These are phyloP conservation scores for Aureobasidium sp. DNA, from an alignment of 2,329 filamentous ascomycete genomes.

Conservation along the genomic window DNA sequence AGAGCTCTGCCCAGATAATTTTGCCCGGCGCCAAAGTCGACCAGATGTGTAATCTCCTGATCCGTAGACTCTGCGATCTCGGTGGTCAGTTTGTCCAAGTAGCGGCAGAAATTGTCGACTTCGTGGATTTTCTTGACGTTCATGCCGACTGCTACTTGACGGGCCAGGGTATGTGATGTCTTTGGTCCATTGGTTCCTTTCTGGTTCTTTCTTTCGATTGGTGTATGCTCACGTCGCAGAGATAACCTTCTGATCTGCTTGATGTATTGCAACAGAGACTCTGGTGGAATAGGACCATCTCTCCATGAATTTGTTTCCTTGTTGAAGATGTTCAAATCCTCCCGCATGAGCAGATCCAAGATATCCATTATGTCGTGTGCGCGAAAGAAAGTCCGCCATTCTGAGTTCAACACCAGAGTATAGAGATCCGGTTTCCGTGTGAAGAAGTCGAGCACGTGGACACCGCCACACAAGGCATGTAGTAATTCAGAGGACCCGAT, in stretches of 20 bases:
- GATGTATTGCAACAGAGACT: slow-evolving; percentile 63
- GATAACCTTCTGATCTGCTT: slow-evolving; percentile 62
- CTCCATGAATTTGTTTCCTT: slow-evolving; percentile 32
- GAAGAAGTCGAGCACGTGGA: slow-evolving; percentile 95
- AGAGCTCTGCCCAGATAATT: slow-evolving; percentile 90
- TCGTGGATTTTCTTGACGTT: slow-evolving; percentile 94
- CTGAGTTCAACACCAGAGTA: slow-evolving; percentile 62
- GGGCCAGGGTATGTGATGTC: slow-evolving; percentile 44
- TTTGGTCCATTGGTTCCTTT: slow-evolving; percentile 20
- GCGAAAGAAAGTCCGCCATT: slow-evolving; percentile 77
- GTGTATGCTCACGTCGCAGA: slow-evolving; percentile 54
- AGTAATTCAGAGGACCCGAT: slow-evolving; percentile 67
- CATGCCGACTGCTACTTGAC: slow-evolving; percentile 80
- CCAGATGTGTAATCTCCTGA: slow-evolving; percentile 66
- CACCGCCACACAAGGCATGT: slow-evolving; percentile 87
- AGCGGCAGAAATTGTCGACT: slow-evolving; percentile 82
- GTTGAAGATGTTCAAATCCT: slow-evolving; percentile 54
- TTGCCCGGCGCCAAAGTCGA: slow-evolving; percentile 94
- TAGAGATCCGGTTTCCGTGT: slow-evolving; percentile 80
- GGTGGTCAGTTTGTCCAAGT: slow-evolving; percentile 61
- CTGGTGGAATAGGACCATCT: slow-evolving; percentile 41
- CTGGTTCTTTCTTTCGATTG: slow-evolving; percentile 1
- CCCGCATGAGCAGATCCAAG: slow-evolving; percentile 72
- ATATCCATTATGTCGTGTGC: slow-evolving; percentile 65
- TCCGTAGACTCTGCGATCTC: slow-evolving; percentile 43